phyloP scores from a whole-genome alignment of 345 rosid genomes.

The Eucalyptus rudis region DNA sequence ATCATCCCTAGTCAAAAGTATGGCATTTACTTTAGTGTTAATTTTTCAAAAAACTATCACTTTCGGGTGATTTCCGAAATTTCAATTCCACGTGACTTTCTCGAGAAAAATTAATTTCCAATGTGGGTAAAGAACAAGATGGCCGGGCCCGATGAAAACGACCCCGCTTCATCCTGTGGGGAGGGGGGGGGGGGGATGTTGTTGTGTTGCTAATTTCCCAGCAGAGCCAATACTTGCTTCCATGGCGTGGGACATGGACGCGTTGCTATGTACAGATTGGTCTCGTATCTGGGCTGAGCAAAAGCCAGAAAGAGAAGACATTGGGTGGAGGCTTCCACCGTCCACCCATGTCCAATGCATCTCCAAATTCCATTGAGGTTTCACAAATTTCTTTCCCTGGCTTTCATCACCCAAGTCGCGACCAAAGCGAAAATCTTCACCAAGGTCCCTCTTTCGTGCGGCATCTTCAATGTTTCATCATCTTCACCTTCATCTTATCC shows the following conservation, averaged over 20 bases:
- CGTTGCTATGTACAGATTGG: background rate
- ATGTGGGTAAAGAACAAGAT: background rate
- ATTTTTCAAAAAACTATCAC: accelerated
- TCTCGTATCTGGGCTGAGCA: background rate
- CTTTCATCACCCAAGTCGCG: background rate
- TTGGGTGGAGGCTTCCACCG: background rate
- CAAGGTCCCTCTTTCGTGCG: background rate
- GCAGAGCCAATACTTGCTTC: background rate
- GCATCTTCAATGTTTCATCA: background rate
- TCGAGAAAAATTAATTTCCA: accelerated
- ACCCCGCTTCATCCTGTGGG: background rate
- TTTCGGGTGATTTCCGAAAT: accelerated
- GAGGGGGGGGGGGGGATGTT: background rate
- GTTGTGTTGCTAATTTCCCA: background rate
- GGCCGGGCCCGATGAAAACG: background rate
- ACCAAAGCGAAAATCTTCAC: background rate
- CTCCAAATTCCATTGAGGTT: background rate
- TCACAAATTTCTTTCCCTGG: too few species aligned
- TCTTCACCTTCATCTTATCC: background rate
- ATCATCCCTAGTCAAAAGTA: background rate
- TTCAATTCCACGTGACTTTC: background rate
- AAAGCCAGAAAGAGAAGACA: background rate
- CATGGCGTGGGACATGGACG: background rate
- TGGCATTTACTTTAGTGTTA: too few species aligned
- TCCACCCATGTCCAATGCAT: background rate